phyloP scores from a whole-genome alignment of 1,284 basidiomycete species.

The Pascua sp. region DNA sequence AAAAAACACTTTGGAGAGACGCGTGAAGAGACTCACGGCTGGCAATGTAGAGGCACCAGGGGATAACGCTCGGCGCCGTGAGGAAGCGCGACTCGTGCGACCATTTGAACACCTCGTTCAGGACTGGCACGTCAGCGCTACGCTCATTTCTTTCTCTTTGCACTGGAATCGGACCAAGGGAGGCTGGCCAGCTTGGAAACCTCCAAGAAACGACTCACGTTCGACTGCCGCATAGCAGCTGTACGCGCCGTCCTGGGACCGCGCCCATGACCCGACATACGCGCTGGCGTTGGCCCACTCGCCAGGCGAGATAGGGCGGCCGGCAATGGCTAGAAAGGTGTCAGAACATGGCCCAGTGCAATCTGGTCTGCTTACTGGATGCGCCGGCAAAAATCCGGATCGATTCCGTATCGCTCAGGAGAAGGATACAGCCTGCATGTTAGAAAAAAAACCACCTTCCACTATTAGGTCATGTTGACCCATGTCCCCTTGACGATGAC shows the following conservation, averaged over 20 bases:
- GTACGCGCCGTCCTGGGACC: conserved; percentile 21
- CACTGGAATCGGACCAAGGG: no score
- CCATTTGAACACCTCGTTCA: conserved; percentile 3
- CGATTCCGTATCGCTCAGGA: conserved; percentile 7
- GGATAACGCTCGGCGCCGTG: background rate
- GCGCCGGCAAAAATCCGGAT: conserved; percentile 29
- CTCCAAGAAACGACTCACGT: background rate
- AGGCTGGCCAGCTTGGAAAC: background rate
- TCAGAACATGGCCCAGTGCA: no score
- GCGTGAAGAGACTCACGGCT: background rate
- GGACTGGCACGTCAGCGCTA: no score
- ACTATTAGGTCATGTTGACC: no score
- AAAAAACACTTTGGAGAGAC: no score
- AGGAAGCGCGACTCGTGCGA: conserved; percentile 1
- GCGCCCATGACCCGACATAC: conserved; percentile 24
- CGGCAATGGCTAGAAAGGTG: conserved; percentile 5
- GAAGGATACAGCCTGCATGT: conserved; percentile 15
- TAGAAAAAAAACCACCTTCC: no score
- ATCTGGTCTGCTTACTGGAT: conserved; percentile 4
- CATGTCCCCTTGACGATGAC: no score
- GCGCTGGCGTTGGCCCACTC: conserved; percentile 24
- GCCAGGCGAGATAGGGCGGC: conserved; percentile 14
- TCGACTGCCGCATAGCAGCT: conserved; percentile 18
- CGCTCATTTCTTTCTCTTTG: no score
- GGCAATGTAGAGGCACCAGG: background rate